Conservation (phyloP, 2,329 filamentous ascomycete genomes). For the Ophiostoma himal-ulmi region DNA sequence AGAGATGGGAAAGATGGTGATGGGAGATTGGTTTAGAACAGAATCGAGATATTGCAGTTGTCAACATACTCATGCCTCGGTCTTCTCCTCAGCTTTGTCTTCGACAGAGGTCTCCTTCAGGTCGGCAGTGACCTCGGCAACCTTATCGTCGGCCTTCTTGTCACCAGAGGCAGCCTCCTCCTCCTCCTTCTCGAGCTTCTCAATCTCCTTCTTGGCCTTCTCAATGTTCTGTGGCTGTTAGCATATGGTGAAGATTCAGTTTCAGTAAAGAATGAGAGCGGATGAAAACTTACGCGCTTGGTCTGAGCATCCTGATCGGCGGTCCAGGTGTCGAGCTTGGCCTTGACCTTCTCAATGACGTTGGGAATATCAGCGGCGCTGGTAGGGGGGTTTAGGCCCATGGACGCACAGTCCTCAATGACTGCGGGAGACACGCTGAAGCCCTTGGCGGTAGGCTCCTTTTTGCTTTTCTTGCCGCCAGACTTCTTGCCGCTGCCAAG, state of each 20-base stretch:
- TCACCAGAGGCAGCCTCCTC: constrained; percentile 44
- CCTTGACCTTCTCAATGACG: constrained; percentile 82
- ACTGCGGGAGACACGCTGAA: constrained; percentile 88
- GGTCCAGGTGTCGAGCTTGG: constrained; percentile 89
- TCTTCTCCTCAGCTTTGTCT: constrained; percentile 35
- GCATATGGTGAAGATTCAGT: constrained; percentile 20
- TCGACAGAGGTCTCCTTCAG: constrained; percentile 44
- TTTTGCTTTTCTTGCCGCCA: constrained; percentile 70
- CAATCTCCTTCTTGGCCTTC: constrained; percentile 94
- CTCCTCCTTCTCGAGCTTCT: constrained; percentile 68
- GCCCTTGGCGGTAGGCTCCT: constrained; percentile 40
- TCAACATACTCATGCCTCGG: constrained; percentile 14
- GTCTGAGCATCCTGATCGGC: constrained; percentile 84
- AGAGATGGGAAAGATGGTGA: not conserved
- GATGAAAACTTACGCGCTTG: constrained; percentile 63
- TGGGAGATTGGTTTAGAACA: not conserved
- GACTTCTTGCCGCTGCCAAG: constrained; percentile 69
- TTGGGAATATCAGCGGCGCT: constrained; percentile 73
- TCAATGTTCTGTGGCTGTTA: constrained; percentile 66
- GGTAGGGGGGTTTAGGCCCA: constrained; percentile 84
- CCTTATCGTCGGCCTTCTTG: constrained; percentile 43
- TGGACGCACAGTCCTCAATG: constrained; percentile 79
- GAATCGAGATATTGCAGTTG: not conserved
- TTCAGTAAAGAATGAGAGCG: not conserved
- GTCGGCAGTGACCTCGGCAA: constrained; percentile 49